Evolutionary conservation across 352 stramenopile genomes (phyloP), one percentile per base, ranked within the genome.

Genomic region (Phytophthora colocasiae): DNA sequence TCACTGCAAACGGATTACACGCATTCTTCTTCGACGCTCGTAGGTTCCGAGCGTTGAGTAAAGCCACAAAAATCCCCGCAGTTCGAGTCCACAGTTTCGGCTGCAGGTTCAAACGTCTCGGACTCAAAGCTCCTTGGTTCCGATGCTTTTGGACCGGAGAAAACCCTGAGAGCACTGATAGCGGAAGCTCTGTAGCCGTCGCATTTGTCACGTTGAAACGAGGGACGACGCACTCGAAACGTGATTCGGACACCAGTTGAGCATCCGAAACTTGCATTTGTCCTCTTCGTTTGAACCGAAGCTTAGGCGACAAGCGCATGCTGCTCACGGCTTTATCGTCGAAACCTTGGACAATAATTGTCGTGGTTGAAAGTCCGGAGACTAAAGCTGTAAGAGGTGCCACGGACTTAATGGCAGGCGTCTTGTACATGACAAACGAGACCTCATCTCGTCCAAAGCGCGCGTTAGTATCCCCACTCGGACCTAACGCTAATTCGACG

Each of bases 211-310:
- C 71, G 24, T 88, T 86, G 39, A 93, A 93, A 2, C 85, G 82
- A 0, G 85, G 82, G n/a, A 91, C 71, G 6, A 84, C 6, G 2
- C 71, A 76, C 10, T 76, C 63, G 22, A 93, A 80, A 26, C 81
- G 84, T 1, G 73, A 56, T n/a, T 89, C 82, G 6, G 62, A 62
- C 1, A 71, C 59, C 0, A 90, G 24, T 9, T 77, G 69, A 4
- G 76, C 72, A 31, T 91, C 82, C 1, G 85, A 71, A 6, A 90
- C 40, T 61, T 93, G 85, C 85, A 93, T 91, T n/a, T 93, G 85
- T 0, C 81, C 85, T 31, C 85, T 73, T 7, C 77, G 64, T 19
- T 87, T 88, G 39, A 91, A 93, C 2, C 85, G 85, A 46, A 79
- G 48, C 43, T 89, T 89, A 41, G 85, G 72, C 4, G 77, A 66